phyloP scores from a whole-genome alignment of 1,284 basidiomycete species.

The Psilocybe mexicana region DNA sequence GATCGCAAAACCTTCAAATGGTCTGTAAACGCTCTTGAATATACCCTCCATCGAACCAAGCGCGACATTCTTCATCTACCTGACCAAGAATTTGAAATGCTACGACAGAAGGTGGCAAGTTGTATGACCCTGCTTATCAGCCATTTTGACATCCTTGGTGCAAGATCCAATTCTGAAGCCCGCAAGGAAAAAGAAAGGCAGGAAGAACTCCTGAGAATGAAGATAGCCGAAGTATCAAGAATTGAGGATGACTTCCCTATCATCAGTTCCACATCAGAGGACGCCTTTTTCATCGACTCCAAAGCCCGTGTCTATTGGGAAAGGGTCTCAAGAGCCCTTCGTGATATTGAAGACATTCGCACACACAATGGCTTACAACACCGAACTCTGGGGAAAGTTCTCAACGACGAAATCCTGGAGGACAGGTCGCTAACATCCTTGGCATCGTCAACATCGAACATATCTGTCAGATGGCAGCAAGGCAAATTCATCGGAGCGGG shows the following conservation, averaged over 20 bases:
- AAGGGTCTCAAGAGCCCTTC: constrained; percentile 58
- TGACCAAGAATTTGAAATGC: constrained; percentile 85
- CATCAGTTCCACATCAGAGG: constrained; percentile 30
- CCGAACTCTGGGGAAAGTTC: constrained; percentile 81
- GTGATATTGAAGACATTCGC: constrained; percentile 64
- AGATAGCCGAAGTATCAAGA: constrained; percentile 48
- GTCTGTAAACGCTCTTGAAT: constrained; percentile 97
- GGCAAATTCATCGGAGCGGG: constrained; percentile 97
- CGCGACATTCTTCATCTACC: constrained; percentile 91
- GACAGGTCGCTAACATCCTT: constrained; percentile 91
- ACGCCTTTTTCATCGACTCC: constrained; percentile 56
- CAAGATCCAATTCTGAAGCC: constrained; percentile 87
- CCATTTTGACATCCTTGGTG: constrained; percentile 98
- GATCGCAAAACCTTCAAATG: constrained; percentile 98
- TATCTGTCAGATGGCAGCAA: constrained; percentile 98
- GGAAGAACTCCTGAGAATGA: constrained; percentile 68
- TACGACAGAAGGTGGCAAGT: constrained; percentile 90
- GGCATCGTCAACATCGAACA: constrained; percentile 91
- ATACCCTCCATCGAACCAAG: constrained; percentile 87
- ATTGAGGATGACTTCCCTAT: constrained; percentile 52
- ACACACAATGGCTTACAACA: constrained; percentile 66
- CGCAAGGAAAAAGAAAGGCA: constrained; percentile 85
- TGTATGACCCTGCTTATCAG: constrained; percentile 97
- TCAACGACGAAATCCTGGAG: constrained; percentile 90
- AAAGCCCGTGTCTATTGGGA: constrained; percentile 77